These are phyloP conservation scores for Acer yangbiense DNA, from an alignment of 345 rosid genomes.

Conservation along the genomic window DNA sequence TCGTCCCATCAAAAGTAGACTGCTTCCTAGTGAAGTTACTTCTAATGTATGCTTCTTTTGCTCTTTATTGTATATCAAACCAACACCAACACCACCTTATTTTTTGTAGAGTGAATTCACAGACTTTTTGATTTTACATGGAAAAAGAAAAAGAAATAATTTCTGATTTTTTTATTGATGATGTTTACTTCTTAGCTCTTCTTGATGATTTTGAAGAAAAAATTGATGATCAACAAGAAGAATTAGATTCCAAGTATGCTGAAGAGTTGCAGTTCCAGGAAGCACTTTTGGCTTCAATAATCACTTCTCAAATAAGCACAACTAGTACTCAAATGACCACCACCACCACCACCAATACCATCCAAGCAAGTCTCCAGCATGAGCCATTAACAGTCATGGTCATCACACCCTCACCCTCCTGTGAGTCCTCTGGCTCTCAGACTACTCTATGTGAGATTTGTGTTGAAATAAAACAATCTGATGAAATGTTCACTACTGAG, in stretches of 20 bases:
- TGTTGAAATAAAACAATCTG: slow-evolving; percentile 38
- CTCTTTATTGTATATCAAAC: neutral
- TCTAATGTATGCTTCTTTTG: neutral
- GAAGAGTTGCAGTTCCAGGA: slow-evolving; percentile 38
- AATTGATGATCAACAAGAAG: neutral
- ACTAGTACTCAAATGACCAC: neutral
- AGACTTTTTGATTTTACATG: neutral
- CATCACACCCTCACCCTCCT: neutral
- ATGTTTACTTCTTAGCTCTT: slow-evolving; percentile 27
- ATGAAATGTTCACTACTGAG: slow-evolving; percentile 38
- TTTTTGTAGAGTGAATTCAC: neutral
- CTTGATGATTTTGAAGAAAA: neutral
- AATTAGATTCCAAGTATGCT: slow-evolving; percentile 31
- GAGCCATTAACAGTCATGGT: neutral
- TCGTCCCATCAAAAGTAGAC: neutral
- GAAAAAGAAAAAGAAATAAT: neutral
- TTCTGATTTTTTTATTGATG: slow-evolving; percentile 22
- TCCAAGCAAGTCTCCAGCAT: neutral
- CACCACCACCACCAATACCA: neutral
- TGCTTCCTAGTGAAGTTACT: neutral
- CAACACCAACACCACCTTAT: neutral
- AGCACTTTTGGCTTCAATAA: slow-evolving; percentile 21
- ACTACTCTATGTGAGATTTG: slow-evolving; percentile 57
- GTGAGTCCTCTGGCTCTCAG: slow-evolving; percentile 30
- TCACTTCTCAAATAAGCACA: neutral